phyloP scores from a whole-genome alignment of 257 asterid genomes.

The Solanum gracilifrons region DNA sequence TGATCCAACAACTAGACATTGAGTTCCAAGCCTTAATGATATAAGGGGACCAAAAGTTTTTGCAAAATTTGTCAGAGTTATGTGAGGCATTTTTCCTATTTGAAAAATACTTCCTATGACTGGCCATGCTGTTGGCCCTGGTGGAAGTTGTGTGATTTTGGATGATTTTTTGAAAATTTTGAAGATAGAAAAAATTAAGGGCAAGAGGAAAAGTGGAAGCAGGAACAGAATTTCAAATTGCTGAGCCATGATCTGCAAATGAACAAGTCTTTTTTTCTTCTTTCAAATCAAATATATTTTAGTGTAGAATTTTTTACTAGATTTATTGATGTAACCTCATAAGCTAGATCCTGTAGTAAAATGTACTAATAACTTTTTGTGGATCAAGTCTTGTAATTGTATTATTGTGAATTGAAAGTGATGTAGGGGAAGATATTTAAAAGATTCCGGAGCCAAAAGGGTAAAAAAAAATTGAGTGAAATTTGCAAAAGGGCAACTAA shows the following conservation, averaged over 20 bases:
- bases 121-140: conserved; percentile 53
- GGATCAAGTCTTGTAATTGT: neutral
- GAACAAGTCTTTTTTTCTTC: neutral
- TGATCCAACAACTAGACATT: conserved; percentile 26
- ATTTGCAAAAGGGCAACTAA: no score
- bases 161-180: conserved; percentile 5
- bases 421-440: neutral
- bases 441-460: no score
- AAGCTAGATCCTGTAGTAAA: neutral
- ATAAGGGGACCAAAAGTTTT: conserved; percentile 31
- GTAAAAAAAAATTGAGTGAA: no score
- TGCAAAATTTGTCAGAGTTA: conserved; percentile 17
- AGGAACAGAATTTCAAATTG: neutral
- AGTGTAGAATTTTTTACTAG: neutral
- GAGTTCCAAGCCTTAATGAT: conserved; percentile 20
- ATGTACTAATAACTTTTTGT: neutral
- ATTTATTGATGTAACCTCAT: neutral
- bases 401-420: neutral
- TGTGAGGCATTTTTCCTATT: conserved; percentile 8
- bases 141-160: conserved; percentile 22
- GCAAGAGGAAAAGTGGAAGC: neutral
- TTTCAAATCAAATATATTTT: neutral
- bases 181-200: neutral
- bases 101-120: conserved; percentile 22
- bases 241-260: neutral